Conservation (phyloP, 2,329 filamentous ascomycete genomes). For the Didymella keratinophila region DNA sequence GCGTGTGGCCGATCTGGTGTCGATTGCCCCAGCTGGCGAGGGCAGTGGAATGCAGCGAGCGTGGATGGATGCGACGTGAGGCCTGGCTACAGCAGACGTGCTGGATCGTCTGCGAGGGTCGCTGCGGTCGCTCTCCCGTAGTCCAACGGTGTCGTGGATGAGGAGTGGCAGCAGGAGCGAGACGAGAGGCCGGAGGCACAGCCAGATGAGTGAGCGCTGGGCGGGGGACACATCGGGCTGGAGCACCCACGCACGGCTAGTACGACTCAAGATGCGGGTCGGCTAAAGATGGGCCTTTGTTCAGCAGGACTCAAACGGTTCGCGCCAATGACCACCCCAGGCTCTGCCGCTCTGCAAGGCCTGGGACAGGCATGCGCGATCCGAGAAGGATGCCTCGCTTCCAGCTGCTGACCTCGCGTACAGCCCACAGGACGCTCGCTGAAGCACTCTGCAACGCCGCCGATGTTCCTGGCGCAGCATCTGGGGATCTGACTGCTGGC, state of each 20-base stretch:
- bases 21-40: conserved; percentile 6
- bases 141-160: conserved; percentile 5
- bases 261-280: neutral
- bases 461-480: conserved; percentile 1
- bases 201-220: conserved; percentile 13
- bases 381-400: conserved; percentile 17
- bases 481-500: neutral
- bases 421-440: conserved; percentile 1
- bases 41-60: conserved; percentile 1
- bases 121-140: conserved; percentile 19
- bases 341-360: conserved; percentile 10
- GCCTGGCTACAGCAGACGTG: conserved; percentile 7
- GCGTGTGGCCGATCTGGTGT: conserved; percentile 5
- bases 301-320: conserved; percentile 13
- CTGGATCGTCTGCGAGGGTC: conserved; percentile 3
- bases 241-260: conserved; percentile 18
- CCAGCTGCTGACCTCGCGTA: conserved; percentile 11
- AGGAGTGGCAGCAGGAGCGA: conserved; percentile 9
- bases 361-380: conserved; percentile 16
- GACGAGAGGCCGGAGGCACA: conserved; percentile 1
- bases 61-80: neutral
- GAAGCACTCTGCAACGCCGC: neutral
- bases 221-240: conserved; percentile 16
- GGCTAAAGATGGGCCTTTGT: conserved; percentile 9
- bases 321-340: conserved; percentile 11